phyloP scores from a whole-genome alignment of 2,329 filamentous ascomycete genomes.

The Simplicillium sp. region DNA sequence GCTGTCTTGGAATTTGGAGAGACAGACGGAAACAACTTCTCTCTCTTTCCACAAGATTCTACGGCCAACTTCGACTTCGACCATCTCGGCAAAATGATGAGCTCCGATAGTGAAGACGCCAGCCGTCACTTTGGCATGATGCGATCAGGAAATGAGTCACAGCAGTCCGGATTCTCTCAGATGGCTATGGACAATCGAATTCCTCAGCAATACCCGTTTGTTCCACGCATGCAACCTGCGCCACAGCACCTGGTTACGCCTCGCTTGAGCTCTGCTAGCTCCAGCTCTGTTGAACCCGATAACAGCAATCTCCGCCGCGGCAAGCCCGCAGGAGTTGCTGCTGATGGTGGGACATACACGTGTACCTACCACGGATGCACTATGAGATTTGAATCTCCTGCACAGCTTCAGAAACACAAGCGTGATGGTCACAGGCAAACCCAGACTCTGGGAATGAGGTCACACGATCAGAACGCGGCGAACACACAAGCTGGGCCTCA shows the following conservation, averaged over 20 bases:
- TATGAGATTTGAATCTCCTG: conserved; percentile 77
- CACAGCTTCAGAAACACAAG: conserved; percentile 89
- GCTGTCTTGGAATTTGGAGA: conserved; percentile 80
- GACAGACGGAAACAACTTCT: conserved; percentile 59
- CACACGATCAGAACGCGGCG: conserved; percentile 33
- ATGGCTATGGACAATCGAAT: conserved; percentile 29
- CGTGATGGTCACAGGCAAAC: conserved; percentile 80
- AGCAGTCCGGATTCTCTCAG: conserved; percentile 11
- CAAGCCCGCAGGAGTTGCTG: conserved; percentile 51
- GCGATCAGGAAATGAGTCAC: neutral
- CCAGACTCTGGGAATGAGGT: conserved; percentile 28
- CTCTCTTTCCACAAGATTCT: conserved; percentile 61
- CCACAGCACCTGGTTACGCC: conserved; percentile 23
- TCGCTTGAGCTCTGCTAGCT: conserved; percentile 33
- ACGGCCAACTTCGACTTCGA: conserved; percentile 30
- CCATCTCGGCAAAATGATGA: conserved; percentile 24
- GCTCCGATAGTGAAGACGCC: conserved; percentile 14
- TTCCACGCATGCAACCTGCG: conserved; percentile 22
- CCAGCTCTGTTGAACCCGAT: conserved; percentile 22
- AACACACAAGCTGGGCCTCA: conserved; percentile 92
- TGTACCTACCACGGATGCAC: conserved; percentile 93
- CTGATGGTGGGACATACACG: conserved; percentile 84
- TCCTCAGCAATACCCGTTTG: conserved; percentile 43
- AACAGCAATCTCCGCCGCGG: conserved; percentile 22
- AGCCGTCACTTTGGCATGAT: conserved; percentile 13